These are phyloP conservation scores for Aurantiochytrium sp. DNA, from an alignment of 108 stramenopile species.

Conservation along the genomic window DNA sequence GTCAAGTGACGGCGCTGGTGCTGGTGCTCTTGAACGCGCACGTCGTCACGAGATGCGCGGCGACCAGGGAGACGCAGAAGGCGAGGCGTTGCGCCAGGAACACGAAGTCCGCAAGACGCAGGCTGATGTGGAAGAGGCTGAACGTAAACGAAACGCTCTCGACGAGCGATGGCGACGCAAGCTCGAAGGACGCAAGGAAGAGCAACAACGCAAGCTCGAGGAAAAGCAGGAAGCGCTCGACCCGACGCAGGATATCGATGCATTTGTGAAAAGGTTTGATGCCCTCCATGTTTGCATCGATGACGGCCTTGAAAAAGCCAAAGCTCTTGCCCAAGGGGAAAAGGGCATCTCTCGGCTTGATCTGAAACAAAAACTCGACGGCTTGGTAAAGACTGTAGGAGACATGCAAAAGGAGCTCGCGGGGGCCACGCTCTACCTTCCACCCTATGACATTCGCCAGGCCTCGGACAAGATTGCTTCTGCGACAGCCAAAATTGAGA, in stretches of 20 bases:
- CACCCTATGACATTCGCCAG: constrained; percentile 42
- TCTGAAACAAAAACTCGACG: not conserved
- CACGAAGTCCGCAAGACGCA: too few relatives aligned
- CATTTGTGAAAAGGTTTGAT: not conserved
- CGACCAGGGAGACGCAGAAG: too few relatives aligned
- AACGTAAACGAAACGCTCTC: not conserved
- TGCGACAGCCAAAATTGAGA: constrained; percentile 19
- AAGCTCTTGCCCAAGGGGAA: not conserved
- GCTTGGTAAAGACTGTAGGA: not conserved
- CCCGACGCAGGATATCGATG: not conserved
- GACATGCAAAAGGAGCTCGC: constrained; percentile 31
- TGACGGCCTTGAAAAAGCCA: not conserved
- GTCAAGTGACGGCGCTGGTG: too few relatives aligned
- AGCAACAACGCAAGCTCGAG: not conserved
- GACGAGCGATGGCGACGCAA: not conserved
- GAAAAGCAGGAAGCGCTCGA: not conserved
- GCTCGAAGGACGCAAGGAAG: not conserved
- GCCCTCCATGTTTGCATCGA: not conserved
- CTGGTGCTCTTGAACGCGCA: too few relatives aligned
- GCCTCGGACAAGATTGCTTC: constrained; percentile 28
- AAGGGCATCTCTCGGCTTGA: not conserved
- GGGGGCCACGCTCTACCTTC: constrained; percentile 33
- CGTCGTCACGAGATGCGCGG: too few relatives aligned
- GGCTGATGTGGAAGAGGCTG: not conserved
- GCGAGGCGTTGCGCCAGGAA: too few relatives aligned